phyloP scores from a whole-genome alignment of 1,284 basidiomycete genomes.

The Termitomyces sp. region DNA sequence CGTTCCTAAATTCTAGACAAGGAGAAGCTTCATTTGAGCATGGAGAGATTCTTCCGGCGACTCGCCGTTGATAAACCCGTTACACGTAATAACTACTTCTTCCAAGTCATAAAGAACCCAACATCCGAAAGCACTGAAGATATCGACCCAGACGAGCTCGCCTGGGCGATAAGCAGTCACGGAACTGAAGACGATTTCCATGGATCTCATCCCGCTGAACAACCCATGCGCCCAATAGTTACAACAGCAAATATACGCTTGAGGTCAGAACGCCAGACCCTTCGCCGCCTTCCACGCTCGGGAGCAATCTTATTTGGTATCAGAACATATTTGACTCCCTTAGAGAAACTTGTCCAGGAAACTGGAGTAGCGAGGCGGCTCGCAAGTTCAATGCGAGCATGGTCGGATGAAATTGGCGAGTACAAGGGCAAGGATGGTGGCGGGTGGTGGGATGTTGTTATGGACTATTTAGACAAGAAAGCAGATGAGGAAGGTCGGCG shows the following conservation, averaged over 20 bases:
- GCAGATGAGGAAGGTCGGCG: constrained; percentile 11
- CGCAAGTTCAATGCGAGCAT: constrained; percentile 62
- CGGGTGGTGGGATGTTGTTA: constrained; percentile 24
- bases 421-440: constrained; percentile 52
- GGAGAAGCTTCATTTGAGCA: constrained; percentile 58
- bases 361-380: constrained; percentile 62
- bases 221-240: constrained; percentile 18
- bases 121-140: constrained; percentile 19
- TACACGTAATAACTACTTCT: constrained; percentile 66
- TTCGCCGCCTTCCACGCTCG: constrained; percentile 60
- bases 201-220: constrained; percentile 29
- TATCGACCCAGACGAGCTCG: constrained; percentile 60
- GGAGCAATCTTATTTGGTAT: constrained; percentile 78
- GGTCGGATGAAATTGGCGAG: constrained; percentile 60
- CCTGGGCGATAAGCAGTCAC: constrained; percentile 60
- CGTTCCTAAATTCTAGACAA: constrained; percentile 37
- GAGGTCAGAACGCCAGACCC: constrained; percentile 68
- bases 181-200: constrained; percentile 58
- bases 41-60: constrained; percentile 68
- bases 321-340: constrained; percentile 63
- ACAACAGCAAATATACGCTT: constrained; percentile 50
- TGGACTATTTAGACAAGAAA: constrained; percentile 26
- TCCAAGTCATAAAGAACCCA: constrained; percentile 47
- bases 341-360: constrained; percentile 56
- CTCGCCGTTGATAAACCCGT: constrained; percentile 66